A percentile compares a stretch with the other conserved stretches of the same genome.
phyloP scores from a whole-genome alignment of 169 alveolate genomes.

The Eimeria praecox region DNA sequence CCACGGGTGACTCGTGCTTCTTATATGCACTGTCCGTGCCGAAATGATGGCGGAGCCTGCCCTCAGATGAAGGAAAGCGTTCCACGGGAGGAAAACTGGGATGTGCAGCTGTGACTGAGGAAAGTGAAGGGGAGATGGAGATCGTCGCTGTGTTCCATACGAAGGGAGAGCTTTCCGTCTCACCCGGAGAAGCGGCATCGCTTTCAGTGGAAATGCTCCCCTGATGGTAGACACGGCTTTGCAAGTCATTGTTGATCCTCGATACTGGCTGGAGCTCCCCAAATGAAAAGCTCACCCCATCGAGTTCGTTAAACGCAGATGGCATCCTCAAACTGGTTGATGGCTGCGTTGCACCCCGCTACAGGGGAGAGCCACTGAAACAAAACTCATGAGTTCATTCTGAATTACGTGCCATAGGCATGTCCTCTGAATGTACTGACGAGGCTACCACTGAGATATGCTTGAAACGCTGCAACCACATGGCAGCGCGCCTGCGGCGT shows the following conservation, averaged over 20 bases:
- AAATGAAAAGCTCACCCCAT: neutral
- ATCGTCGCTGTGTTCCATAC: conserved; percentile 28
- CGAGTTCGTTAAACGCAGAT: neutral
- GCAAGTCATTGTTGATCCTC: neutral
- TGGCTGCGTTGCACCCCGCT: conserved; percentile 28
- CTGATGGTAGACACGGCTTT: conserved; percentile 2
- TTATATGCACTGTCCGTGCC: neutral
- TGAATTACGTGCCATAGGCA: neutral
- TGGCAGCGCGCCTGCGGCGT: neutral
- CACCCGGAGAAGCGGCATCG: conserved; percentile 30
- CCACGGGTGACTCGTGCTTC: neutral
- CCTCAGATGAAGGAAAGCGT: neutral
- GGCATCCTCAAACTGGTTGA: conserved; percentile 7
- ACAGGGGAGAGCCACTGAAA: neutral
- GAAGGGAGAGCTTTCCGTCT: conserved; percentile 5
- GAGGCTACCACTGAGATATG: neutral
- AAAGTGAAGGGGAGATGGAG: neutral
- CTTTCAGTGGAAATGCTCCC: conserved; percentile 4
- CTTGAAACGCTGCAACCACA: neutral
- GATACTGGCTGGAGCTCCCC: conserved; percentile 25
- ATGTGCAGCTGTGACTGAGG: neutral
- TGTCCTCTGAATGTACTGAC: neutral
- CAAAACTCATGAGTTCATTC: neutral
- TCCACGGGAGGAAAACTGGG: neutral
- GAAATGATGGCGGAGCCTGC: neutral